These are phyloP conservation scores for Magnaporthales sp. DNA, from an alignment of 2,329 filamentous ascomycete species.

Conservation along the genomic window DNA sequence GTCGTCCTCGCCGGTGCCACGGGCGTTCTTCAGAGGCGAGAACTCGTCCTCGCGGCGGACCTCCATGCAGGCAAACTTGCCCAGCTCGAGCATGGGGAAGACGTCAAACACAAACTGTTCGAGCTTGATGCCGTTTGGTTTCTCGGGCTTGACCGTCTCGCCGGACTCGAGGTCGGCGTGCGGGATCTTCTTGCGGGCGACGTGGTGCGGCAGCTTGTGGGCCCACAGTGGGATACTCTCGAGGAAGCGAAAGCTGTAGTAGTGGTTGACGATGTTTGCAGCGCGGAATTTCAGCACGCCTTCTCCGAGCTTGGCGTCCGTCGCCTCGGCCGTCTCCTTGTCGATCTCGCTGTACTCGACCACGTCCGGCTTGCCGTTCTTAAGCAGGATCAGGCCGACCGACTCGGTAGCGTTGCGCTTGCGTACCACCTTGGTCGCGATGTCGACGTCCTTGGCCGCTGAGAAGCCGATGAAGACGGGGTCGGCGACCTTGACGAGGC, in stretches of 20 bases:
- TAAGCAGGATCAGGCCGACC: slow-evolving; percentile 86
- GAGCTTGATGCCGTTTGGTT: slow-evolving; percentile 96
- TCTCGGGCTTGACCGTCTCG: slow-evolving; percentile 78
- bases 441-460: slow-evolving; percentile 75
- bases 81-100: slow-evolving; percentile 78
- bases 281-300: slow-evolving; percentile 89
- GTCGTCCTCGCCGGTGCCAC: slow-evolving; percentile 82
- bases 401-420: slow-evolving; percentile 96
- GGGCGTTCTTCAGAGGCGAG: slow-evolving; percentile 87
- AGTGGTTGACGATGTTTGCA: slow-evolving; percentile 99
- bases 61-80: slow-evolving; percentile 92
- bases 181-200: slow-evolving; percentile 98
- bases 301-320: slow-evolving; percentile 64
- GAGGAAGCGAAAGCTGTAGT: slow-evolving; percentile 92
- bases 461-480: slow-evolving; percentile 93
- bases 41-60: slow-evolving; percentile 97
- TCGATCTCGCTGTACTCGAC: slow-evolving; percentile 99
- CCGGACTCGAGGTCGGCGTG: slow-evolving; percentile 68
- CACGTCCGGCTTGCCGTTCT: slow-evolving; percentile 93
- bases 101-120: slow-evolving; percentile 99
- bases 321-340: slow-evolving; percentile 76
- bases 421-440: slow-evolving; percentile 97
- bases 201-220: slow-evolving; percentile 83
- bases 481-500: slow-evolving; percentile 96
- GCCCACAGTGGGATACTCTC: slow-evolving; percentile 83